Percentiles rank a stretch among this genome's conserved stretches.
phyloP scores from a whole-genome alignment of 1,284 basidiomycete genomes.

The Microbotryum scabiosae region DNA sequence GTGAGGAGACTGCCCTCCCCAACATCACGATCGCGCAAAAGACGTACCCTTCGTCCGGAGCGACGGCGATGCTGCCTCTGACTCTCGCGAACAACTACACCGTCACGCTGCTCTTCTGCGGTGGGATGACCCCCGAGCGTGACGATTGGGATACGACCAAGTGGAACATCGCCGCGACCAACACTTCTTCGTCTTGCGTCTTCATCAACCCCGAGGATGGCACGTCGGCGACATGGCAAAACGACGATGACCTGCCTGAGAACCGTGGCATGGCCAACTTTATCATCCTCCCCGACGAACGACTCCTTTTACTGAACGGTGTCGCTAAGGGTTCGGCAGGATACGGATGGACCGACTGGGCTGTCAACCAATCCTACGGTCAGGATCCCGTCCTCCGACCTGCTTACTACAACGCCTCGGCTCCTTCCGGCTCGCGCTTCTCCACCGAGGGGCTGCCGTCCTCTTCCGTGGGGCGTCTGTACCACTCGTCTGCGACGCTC shows the following conservation, averaged over 20 bases:
- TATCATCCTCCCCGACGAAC: slow-evolving; percentile 66
- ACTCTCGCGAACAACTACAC: slow-evolving; percentile 52
- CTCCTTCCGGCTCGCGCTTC: slow-evolving; percentile 54
- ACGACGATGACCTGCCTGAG: slow-evolving; percentile 60
- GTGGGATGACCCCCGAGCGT: slow-evolving; percentile 56
- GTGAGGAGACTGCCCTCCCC: slow-evolving; percentile 46
- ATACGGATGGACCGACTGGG: slow-evolving; percentile 53
- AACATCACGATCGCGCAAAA: slow-evolving; percentile 54
- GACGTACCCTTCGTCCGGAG: slow-evolving; percentile 73
- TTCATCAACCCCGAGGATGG: slow-evolving; percentile 58
- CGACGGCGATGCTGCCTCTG: slow-evolving; percentile 60
- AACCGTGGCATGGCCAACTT: slow-evolving; percentile 62
- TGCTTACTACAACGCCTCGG: slow-evolving; percentile 39
- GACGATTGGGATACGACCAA: slow-evolving; percentile 55
- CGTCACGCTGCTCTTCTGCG: slow-evolving; percentile 65
- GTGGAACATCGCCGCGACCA: slow-evolving; percentile 1
- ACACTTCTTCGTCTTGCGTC: slow-evolving; percentile 52
- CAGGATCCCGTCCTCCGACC: slow-evolving; percentile 38
- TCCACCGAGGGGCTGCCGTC: slow-evolving; percentile 51
- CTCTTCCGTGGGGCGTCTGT: slow-evolving; percentile 65
- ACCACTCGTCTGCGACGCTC: slow-evolving; percentile 49
- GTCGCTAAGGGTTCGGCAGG: slow-evolving; percentile 67
- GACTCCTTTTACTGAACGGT: slow-evolving; percentile 66
- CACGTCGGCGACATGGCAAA: slow-evolving; percentile 52
- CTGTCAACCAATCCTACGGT: slow-evolving; percentile 45